Conservation (phyloP, 164 flowering plant genomes). For the Aristolochia contorta region DNA sequence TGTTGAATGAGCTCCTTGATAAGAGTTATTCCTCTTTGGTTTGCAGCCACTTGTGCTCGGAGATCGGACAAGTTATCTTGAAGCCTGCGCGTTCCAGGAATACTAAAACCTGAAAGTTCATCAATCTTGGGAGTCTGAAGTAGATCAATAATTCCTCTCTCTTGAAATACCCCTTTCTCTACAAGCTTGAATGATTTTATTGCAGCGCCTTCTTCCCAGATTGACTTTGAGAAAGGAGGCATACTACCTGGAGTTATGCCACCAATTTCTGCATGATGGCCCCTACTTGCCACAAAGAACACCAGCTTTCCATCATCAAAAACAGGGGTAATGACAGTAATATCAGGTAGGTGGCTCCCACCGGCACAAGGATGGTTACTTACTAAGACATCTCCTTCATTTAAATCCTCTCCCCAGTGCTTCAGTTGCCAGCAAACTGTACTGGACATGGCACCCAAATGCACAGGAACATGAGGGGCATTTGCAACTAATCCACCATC, state of each 20-base stretch:
- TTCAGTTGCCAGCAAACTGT: conserved; percentile 86
- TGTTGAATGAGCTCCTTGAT: conserved; percentile 91
- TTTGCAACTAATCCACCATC: conserved; percentile 96
- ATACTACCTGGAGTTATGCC: conserved; percentile 99
- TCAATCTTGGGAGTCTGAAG: conserved; percentile 54
- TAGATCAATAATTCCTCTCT: conserved; percentile 77
- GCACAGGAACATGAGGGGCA: conserved; percentile 99
- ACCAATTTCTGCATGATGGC: conserved; percentile 99
- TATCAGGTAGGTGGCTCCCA: conserved; percentile 98
- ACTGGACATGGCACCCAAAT: conserved; percentile 98
- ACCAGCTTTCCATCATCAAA: conserved; percentile 67
- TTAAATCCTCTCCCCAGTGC: conserved; percentile 73
- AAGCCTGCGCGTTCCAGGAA: conserved; percentile 87
- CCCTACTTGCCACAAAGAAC: conserved; percentile 96
- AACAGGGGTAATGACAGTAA: conserved; percentile 93
- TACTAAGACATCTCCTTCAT: conserved; percentile 93
- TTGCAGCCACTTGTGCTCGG: conserved; percentile 95
- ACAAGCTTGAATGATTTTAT: conserved; percentile 97
- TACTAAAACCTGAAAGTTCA: conserved; percentile 28
- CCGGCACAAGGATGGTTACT: conserved; percentile 95
- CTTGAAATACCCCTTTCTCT: conserved; percentile 83
- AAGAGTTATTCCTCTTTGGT: conserved; percentile 89
- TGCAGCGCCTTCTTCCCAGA: conserved; percentile 98
- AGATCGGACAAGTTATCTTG: conserved; percentile 96
- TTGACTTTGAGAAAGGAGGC: conserved; percentile 95